phyloP scores from a whole-genome alignment of 345 rosid genomes.

The Arabidopsis suecica region DNA sequence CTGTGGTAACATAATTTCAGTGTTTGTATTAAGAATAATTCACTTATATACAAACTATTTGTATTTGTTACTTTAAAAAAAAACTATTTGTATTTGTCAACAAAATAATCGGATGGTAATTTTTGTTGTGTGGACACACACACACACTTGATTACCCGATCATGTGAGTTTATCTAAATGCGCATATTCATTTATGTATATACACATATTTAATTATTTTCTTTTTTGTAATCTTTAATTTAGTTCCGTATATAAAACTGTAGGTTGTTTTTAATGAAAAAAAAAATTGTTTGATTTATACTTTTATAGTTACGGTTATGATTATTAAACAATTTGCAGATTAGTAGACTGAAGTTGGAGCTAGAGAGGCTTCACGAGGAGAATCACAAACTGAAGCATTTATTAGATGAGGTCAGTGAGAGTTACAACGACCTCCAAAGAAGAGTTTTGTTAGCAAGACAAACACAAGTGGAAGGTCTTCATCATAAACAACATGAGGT shows the following conservation, averaged over 20 bases:
- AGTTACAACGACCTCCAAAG: conserved; percentile 65
- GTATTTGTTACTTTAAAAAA: not conserved
- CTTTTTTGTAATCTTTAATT: not conserved
- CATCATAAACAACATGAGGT: conserved; percentile 52
- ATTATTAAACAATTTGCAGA: conserved; percentile 43
- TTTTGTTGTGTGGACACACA: conserved; percentile 7
- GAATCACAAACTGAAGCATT: conserved; percentile 64
- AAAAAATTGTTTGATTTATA: not conserved
- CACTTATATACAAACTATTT: not conserved
- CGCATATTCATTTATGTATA: not conserved
- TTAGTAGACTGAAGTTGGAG: conserved; percentile 54
- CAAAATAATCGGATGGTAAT: not conserved
- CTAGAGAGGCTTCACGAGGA: conserved; percentile 67
- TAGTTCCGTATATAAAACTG: not conserved
- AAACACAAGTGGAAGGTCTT: conserved; percentile 52
- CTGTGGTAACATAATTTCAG: not conserved
- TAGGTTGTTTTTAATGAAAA: not conserved
- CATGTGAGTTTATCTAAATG: conserved; percentile 7
- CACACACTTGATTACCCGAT: conserved; percentile 3
- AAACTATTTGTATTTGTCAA: not conserved
- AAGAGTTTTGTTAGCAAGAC: conserved; percentile 65
- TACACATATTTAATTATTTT: not conserved
- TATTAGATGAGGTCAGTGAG: conserved; percentile 66
- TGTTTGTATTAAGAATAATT: conserved; percentile 2
- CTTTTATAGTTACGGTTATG: not conserved